Conservation (phyloP, 139 green algal genomes). For the Trebouxia sp. region DNA sequence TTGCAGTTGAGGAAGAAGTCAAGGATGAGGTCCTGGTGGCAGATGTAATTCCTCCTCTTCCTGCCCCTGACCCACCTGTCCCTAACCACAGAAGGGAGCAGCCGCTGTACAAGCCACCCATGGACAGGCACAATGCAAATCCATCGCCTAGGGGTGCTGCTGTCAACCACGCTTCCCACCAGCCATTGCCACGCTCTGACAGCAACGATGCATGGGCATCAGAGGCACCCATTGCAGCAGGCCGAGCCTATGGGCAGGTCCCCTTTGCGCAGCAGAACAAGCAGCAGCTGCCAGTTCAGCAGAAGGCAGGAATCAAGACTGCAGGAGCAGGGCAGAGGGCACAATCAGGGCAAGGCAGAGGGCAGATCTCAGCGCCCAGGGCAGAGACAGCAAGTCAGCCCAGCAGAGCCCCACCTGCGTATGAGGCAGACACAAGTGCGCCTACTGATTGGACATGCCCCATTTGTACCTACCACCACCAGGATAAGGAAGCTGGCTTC, state of each 20-base stretch:
- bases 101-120: not conserved
- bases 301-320: not conserved
- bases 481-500: slow-evolving; percentile 9
- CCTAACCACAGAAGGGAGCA: not conserved
- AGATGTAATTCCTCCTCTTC: not conserved
- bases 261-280: slow-evolving; percentile 24
- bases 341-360: not conserved
- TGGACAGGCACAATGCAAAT: slow-evolving; percentile 1
- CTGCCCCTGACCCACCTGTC: not conserved
- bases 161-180: not conserved
- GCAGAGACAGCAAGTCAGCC: not conserved
- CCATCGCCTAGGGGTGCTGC: not conserved
- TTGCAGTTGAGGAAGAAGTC: too few species aligned
- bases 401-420: not conserved
- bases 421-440: not conserved
- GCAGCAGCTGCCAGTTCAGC: not conserved
- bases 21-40: not conserved
- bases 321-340: not conserved
- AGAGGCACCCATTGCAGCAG: not conserved
- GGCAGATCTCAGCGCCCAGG: not conserved
- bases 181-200: not conserved
- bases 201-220: not conserved
- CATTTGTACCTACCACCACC: not conserved
- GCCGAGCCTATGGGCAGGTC: not conserved
- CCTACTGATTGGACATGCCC: slow-evolving; percentile 7